Evolutionary conservation across 345 rosid species (phyloP).

Genomic region (Acer negundo): DNA sequence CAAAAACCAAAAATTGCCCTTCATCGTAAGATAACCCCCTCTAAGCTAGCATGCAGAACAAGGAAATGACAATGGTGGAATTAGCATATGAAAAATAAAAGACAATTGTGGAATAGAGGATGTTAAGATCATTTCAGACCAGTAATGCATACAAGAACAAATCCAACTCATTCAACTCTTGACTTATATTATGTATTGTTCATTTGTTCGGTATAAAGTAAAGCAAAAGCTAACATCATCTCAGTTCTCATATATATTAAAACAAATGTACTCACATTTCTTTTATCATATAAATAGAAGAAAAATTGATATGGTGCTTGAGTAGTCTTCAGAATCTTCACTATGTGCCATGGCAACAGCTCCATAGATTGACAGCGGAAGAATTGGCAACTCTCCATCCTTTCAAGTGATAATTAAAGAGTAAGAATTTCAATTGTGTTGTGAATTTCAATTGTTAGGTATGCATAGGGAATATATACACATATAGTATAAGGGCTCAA

Average conservation of each 20-base stretch:
- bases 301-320: constrained; percentile 85
- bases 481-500: constrained; percentile 75
- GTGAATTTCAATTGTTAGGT: neutral
- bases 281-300: constrained; percentile 88
- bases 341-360: constrained; percentile 66
- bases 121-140: neutral
- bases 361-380: constrained; percentile 85
- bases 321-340: constrained; percentile 81
- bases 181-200: neutral
- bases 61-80: constrained; percentile 7
- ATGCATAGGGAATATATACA: neutral
- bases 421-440: too few relatives aligned
- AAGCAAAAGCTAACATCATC: neutral
- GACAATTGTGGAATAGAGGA: neutral
- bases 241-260: neutral
- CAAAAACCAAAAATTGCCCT: constrained; percentile 91
- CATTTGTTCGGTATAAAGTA: too few relatives aligned
- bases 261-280: constrained; percentile 56
- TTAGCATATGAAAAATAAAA: neutral
- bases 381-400: constrained; percentile 93
- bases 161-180: neutral
- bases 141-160: neutral
- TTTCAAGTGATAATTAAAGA: constrained; percentile 28
- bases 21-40: constrained; percentile 93
- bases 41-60: constrained; percentile 71